Evolutionary conservation across 192 early-diverging fungal species (phyloP).

Genomic region (Haplosporangium gracile): DNA sequence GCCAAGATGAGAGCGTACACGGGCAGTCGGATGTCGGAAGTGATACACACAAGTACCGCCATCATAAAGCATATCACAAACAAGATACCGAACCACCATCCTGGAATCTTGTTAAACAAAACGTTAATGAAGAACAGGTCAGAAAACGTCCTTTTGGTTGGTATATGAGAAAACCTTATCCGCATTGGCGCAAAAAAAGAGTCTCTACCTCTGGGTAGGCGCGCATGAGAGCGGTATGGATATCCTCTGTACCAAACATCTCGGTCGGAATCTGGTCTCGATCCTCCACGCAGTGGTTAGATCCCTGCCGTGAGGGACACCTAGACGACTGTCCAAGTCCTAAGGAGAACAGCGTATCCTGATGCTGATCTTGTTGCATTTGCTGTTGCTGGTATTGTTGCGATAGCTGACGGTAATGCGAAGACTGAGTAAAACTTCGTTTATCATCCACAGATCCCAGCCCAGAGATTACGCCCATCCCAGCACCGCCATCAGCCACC

Average conservation of each 20-base stretch:
- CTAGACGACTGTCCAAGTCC: neutral
- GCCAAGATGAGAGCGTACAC: constrained; percentile 63
- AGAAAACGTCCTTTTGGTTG: neutral
- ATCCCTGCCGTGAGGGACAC: neutral
- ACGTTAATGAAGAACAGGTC: constrained; percentile 62
- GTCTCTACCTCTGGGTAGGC: constrained; percentile 34
- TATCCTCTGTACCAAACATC: constrained; percentile 49
- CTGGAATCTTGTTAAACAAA: constrained; percentile 64
- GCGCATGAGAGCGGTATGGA: constrained; percentile 44
- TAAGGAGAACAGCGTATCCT: neutral
- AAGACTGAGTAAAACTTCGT: constrained; percentile 13
- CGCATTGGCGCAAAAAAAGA: neutral
- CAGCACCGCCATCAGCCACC: constrained; percentile 7
- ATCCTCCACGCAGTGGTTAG: constrained; percentile 10
- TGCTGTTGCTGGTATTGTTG: neutral
- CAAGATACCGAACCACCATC: constrained; percentile 64
- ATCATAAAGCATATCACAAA: constrained; percentile 58
- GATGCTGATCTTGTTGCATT: neutral
- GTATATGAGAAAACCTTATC: neutral
- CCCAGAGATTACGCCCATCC: neutral
- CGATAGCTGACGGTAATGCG: constrained; percentile 30
- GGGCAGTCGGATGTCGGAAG: constrained; percentile 54
- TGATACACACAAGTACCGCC: constrained; percentile 51
- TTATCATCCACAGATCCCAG: neutral
- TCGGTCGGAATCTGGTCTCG: constrained; percentile 46